These are phyloP conservation scores for Jackrogersella multiformis DNA, from an alignment of 495 filamentous ascomycete genomes.

Conservation along the genomic window DNA sequence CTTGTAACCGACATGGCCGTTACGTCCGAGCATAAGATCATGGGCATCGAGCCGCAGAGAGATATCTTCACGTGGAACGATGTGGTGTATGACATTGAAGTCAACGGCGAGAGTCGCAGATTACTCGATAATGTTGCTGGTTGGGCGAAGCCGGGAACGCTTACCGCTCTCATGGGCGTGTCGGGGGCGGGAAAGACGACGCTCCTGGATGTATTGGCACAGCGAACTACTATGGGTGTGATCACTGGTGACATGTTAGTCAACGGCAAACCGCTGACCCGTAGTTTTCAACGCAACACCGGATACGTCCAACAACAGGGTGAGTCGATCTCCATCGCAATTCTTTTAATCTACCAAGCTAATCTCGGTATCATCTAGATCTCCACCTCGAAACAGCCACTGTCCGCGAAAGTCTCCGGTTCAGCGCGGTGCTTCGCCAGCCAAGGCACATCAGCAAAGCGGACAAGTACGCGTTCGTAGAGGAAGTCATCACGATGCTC, in stretches of 20 bases:
- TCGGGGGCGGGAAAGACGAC: constrained; percentile 8
- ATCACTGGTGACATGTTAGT: constrained; percentile 12
- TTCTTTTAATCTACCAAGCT: background rate
- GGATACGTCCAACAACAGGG: constrained; percentile 12
- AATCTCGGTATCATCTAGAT: background rate
- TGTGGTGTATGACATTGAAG: constrained; percentile 3
- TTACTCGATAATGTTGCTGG: constrained; percentile 6
- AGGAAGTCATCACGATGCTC: constrained; percentile 79
- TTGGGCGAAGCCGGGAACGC: constrained; percentile 6
- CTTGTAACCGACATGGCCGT: constrained; percentile 7
- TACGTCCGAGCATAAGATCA: background rate
- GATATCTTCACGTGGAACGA: constrained; percentile 8
- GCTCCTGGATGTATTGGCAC: constrained; percentile 1
- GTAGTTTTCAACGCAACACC: constrained; percentile 8
- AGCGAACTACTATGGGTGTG: constrained; percentile 9
- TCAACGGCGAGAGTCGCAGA: constrained; percentile 4
- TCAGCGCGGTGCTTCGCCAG: constrained; percentile 76
- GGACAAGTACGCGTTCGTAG: constrained; percentile 77
- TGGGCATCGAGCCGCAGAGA: constrained; percentile 4
- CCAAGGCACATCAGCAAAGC: constrained; percentile 63
- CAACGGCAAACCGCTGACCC: constrained; percentile 1
- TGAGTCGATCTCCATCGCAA: background rate
- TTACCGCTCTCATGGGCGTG: constrained; percentile 11
- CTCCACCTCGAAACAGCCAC: constrained; percentile 64
- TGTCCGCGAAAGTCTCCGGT: constrained; percentile 76